A percentile compares a stretch with the other conserved stretches of the same genome.
These are phyloP conservation scores for Pezicula radicicola DNA, from an alignment of 2,329 filamentous ascomycete genomes.

Conservation along the genomic window DNA sequence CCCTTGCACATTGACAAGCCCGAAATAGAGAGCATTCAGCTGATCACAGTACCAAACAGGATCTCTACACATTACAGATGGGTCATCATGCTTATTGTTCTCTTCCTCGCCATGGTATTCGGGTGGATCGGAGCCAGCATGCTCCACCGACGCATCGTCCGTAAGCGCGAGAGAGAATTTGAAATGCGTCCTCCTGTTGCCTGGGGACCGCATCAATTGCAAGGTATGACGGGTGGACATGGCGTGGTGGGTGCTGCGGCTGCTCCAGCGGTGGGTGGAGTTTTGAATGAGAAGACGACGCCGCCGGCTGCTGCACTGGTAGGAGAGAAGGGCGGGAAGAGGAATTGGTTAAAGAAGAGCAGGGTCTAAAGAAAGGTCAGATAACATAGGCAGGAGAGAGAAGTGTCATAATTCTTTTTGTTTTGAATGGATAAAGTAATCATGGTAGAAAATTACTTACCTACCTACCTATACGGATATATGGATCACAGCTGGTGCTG, in stretches of 20 bases:
- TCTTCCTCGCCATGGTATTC: conserved; percentile 64
- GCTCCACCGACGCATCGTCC: conserved; percentile 71
- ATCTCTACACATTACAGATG: conserved; percentile 70
- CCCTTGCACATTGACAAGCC: too few species aligned
- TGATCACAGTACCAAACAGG: conserved; percentile 40
- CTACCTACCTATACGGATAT: too few species aligned
- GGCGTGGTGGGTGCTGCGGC: conserved; percentile 8
- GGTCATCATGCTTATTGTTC: conserved; percentile 77
- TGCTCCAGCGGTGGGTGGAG: background rate
- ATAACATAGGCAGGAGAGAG: background rate
- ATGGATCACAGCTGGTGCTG: too few species aligned
- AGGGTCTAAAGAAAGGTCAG: background rate
- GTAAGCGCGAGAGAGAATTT: conserved; percentile 56
- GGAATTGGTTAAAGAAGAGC: conserved; percentile 14
- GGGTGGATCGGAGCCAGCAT: conserved; percentile 67
- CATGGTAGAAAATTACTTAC: too few species aligned
- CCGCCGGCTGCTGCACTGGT: conserved; percentile 8
- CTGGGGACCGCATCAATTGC: conserved; percentile 34
- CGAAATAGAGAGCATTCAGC: background rate
- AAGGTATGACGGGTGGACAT: conserved; percentile 19
- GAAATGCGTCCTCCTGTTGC: conserved; percentile 33
- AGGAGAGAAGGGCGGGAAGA: conserved; percentile 8
- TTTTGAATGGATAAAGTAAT: too few species aligned
- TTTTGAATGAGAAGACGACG: conserved; percentile 5
- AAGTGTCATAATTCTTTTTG: too few species aligned